phyloP scores from a whole-genome alignment of 768 basidiomycete species.

The Trametes cinnabarina region DNA sequence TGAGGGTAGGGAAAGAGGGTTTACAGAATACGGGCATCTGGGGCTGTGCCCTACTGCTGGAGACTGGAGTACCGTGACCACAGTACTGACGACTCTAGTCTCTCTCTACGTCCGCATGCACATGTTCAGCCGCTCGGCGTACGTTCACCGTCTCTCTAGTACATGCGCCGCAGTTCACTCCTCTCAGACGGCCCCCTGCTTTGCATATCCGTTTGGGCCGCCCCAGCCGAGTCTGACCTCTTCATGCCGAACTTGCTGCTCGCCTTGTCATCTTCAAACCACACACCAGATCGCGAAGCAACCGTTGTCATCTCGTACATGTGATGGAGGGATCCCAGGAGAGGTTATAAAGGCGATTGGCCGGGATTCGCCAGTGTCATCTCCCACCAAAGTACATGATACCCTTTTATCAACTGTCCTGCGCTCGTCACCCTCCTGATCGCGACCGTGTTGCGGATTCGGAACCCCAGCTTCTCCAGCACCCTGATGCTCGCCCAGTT shows the following conservation, averaged over 20 bases:
- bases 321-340: too few species aligned
- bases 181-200: too few species aligned
- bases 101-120: background rate
- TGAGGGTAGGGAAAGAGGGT: background rate
- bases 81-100: background rate
- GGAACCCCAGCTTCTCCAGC: constrained; percentile 66
- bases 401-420: constrained; percentile 17
- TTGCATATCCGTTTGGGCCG: too few species aligned
- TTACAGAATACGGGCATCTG: background rate
- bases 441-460: constrained; percentile 37
- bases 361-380: background rate
- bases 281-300: too few species aligned
- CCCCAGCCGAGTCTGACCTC: too few species aligned
- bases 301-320: too few species aligned
- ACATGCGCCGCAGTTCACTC: too few species aligned
- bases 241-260: too few species aligned
- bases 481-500: constrained; percentile 63
- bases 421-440: constrained; percentile 29
- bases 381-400: constrained; percentile 18
- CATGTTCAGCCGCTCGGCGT: background rate
- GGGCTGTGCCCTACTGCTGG: background rate
- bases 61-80: background rate
- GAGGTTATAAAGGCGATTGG: too few species aligned
- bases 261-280: too few species aligned
- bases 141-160: background rate